Evolutionary conservation across 2,329 filamentous ascomycete genomes (phyloP), one percentile per base, ranked within the genome.

Genomic region (Trichoderma harzianum): DNA sequence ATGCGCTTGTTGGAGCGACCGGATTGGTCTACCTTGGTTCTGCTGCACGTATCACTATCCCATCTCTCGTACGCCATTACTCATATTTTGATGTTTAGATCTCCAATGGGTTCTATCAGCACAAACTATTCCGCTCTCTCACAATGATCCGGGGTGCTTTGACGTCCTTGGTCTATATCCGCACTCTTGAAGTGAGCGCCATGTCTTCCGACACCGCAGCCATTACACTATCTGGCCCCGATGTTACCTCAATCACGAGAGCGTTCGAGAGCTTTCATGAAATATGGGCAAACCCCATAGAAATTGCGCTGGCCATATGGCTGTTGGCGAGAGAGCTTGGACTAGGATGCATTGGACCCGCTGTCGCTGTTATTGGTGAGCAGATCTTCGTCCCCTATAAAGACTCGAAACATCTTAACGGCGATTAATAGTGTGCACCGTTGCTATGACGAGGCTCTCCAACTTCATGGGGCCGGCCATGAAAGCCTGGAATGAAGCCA

Each of bases 311-410:
- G 18, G 83, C 83, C 1, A 80, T 84, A 30, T 88, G 81, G 74
- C 76, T 88, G 0, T 76, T 89, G 0, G 79, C 85, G 18, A 76
- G 76, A 11, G 81, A 86, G 62, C 76, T 87, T 4, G 85, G 85
- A 0, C 77, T 80, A 1, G 84, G 84, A 0, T 86, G 83, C 53
- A 76, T 82, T 0, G 82, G 83, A 0, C 86, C 86, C 0, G 80
- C 86, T 12, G 80, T 80, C 0, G 78, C 85, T 0, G 70, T 73
- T 10, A 39, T 74, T 11, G 60, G 75, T 76, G 53, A 70, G 75
- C 65, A 7, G 3, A 53, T 24, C 11, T 53, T 53, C 16, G 7
- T 24, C 12, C 11, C 5, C 21, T 53, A 24, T 6, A 21, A 53
- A 53, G 47, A 53, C 21, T 21, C 6, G 11, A 24, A 24, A 53